Evolutionary conservation across 192 early-diverging fungal species (phyloP).

Genomic region (Umbelopsis vinacea): DNA sequence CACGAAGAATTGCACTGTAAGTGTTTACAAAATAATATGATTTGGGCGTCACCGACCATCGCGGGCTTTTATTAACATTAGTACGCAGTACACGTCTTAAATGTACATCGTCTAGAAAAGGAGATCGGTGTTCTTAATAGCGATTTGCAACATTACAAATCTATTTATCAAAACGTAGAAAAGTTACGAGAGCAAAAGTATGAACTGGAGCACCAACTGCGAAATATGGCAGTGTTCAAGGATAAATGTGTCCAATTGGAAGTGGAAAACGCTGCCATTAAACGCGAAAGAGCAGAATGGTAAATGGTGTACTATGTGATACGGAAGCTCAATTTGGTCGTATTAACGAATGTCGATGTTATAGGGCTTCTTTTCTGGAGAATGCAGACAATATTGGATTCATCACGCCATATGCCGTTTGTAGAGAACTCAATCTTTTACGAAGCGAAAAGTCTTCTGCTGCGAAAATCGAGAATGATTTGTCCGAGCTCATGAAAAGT

Average conservation of each 20-base stretch:
- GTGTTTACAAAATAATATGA: too few species aligned
- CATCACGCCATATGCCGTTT: constrained; percentile 57
- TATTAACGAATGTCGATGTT: too few species aligned
- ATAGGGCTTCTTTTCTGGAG: constrained; percentile 47
- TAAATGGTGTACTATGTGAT: constrained; percentile 4
- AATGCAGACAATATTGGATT: constrained; percentile 43
- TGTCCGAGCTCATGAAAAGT: background rate
- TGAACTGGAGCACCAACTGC: constrained; percentile 60
- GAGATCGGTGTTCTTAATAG: constrained; percentile 59
- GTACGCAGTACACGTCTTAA: constrained; percentile 50
- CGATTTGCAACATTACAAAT: constrained; percentile 48
- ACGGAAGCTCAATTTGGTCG: too few species aligned
- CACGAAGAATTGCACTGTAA: constrained; percentile 7
- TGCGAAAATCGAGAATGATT: background rate
- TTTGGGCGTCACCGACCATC: background rate
- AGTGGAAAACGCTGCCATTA: constrained; percentile 49
- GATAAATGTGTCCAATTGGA: constrained; percentile 49
- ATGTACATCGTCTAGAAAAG: constrained; percentile 52
- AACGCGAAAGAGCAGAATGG: constrained; percentile 65
- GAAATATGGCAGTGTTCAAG: constrained; percentile 54
- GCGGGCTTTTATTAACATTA: background rate
- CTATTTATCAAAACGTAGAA: constrained; percentile 51
- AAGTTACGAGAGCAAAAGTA: constrained; percentile 56
- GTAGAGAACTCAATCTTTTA: background rate
- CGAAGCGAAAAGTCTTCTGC: constrained; percentile 5